These are phyloP conservation scores for Talaromyces sp. DNA, from an alignment of 2,329 filamentous ascomycete genomes.

Conservation along the genomic window DNA sequence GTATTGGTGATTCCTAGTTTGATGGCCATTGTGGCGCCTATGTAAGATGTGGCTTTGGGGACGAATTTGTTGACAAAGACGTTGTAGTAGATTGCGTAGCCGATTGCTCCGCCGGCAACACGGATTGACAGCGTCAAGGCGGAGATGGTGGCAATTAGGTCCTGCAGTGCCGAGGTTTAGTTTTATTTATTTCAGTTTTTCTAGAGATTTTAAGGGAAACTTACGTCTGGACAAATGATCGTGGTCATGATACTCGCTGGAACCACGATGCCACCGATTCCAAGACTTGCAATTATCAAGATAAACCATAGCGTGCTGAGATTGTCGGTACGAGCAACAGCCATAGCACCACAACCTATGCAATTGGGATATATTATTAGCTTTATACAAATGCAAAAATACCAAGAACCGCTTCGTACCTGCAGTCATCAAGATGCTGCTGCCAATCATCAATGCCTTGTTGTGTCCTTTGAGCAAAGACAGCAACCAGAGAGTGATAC, in stretches of 20 bases:
- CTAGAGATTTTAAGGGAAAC: slow-evolving; percentile 1
- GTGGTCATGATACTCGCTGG: slow-evolving; percentile 64
- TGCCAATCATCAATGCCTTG: slow-evolving; percentile 55
- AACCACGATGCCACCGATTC: slow-evolving; percentile 64
- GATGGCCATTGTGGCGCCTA: slow-evolving; percentile 47
- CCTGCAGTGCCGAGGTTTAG: slow-evolving; percentile 15
- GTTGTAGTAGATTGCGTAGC: slow-evolving; percentile 57
- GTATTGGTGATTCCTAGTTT: slow-evolving; percentile 48
- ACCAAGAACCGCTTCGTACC: slow-evolving; percentile 29
- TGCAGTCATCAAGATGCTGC: slow-evolving; percentile 61
- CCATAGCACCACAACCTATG: slow-evolving; percentile 50
- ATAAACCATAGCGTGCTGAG: slow-evolving; percentile 52
- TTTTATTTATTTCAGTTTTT: not conserved
- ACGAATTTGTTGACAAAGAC: slow-evolving; percentile 44
- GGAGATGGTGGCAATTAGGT: slow-evolving; percentile 64
- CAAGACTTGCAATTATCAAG: slow-evolving; percentile 57
- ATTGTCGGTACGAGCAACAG: slow-evolving; percentile 49
- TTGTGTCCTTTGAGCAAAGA: slow-evolving; percentile 55
- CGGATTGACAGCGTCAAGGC: slow-evolving; percentile 66
- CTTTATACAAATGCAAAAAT: not conserved
- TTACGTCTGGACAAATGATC: slow-evolving; percentile 62
- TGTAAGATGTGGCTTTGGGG: slow-evolving; percentile 41
- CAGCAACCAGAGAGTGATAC: slow-evolving; percentile 54
- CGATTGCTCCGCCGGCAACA: slow-evolving; percentile 62
- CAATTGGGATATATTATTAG: not conserved